A percentile compares a stretch with the other conserved stretches of the same genome.
phyloP scores from a whole-genome alignment of 768 basidiomycete species.

The Mycena albidolilacea region DNA sequence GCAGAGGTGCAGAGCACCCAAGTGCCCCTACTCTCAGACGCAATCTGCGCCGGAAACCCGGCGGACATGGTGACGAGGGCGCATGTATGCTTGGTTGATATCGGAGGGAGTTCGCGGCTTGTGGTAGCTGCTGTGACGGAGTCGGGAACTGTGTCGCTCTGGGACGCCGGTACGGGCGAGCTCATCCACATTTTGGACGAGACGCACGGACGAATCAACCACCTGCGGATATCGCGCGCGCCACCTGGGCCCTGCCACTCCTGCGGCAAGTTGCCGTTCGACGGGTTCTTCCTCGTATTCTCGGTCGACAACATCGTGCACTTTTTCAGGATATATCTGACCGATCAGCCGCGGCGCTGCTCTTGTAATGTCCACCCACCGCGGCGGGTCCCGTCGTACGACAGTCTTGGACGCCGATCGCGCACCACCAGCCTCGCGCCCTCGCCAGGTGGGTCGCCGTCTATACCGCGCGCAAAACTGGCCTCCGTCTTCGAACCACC shows the following conservation, averaged over 20 bases:
- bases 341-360: constrained; percentile 74
- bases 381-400: constrained; percentile 60
- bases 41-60: constrained; percentile 71
- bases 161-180: constrained; percentile 79
- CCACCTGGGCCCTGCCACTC: constrained; percentile 71
- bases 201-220: constrained; percentile 68
- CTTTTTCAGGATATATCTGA: constrained; percentile 75
- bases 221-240: constrained; percentile 73
- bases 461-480: constrained; percentile 63
- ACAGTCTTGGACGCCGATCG: constrained; percentile 68
- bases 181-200: constrained; percentile 76
- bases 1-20: constrained; percentile 65
- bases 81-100: constrained; percentile 66
- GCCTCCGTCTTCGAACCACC: constrained; percentile 65
- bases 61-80: constrained; percentile 67
- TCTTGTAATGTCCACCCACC: constrained; percentile 71
- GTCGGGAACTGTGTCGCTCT: constrained; percentile 79
- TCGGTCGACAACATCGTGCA: constrained; percentile 76
- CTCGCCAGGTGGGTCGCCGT: constrained; percentile 61
- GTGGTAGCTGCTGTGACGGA: constrained; percentile 76
- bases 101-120: constrained; percentile 65
- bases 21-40: constrained; percentile 57
- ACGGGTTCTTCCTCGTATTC: constrained; percentile 76
- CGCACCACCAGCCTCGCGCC: constrained; percentile 73
- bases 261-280: constrained; percentile 78